A percentile compares a stretch with the other conserved stretches of the same genome.
These are phyloP conservation scores for Parachaetomium inaequale DNA, from an alignment of 495 filamentous ascomycete species.

Conservation along the genomic window DNA sequence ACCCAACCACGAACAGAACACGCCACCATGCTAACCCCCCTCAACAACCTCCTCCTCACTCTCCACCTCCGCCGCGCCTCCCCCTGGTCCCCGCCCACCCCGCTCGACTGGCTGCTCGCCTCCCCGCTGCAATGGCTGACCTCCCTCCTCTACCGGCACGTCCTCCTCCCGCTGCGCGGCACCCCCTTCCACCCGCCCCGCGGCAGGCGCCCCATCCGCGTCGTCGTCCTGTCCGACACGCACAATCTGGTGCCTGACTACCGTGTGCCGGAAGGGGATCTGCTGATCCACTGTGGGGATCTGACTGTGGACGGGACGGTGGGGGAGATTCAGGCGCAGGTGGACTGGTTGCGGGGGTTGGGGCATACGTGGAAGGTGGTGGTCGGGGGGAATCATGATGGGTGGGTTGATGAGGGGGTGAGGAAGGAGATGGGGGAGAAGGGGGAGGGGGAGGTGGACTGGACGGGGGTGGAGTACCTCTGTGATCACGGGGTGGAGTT, in stretches of 20 bases:
- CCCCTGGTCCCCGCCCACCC: conserved; percentile 50
- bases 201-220: conserved; percentile 54
- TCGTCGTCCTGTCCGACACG: conserved; percentile 90
- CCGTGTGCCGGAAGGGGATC: conserved; percentile 68
- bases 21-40: neutral
- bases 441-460: conserved; percentile 37
- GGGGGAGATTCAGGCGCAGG: conserved; percentile 66
- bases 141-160: conserved; percentile 53
- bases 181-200: conserved; percentile 53
- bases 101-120: conserved; percentile 44
- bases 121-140: conserved; percentile 51
- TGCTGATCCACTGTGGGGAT: conserved; percentile 89
- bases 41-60: conserved; percentile 25
- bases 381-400: conserved; percentile 88
- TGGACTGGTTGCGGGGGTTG: conserved; percentile 73
- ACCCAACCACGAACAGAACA: neutral
- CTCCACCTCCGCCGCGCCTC: conserved; percentile 39
- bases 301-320: conserved; percentile 68
- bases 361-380: conserved; percentile 77
- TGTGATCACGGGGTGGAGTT: conserved; percentile 46
- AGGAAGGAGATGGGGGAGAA: conserved; percentile 31
- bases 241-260: conserved; percentile 56
- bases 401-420: conserved; percentile 63
- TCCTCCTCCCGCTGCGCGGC: conserved; percentile 59
- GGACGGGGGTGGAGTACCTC: conserved; percentile 50